These are phyloP conservation scores for Tagetes patula DNA, from an alignment of 129 eudicot genomes.

Conservation along the genomic window DNA sequence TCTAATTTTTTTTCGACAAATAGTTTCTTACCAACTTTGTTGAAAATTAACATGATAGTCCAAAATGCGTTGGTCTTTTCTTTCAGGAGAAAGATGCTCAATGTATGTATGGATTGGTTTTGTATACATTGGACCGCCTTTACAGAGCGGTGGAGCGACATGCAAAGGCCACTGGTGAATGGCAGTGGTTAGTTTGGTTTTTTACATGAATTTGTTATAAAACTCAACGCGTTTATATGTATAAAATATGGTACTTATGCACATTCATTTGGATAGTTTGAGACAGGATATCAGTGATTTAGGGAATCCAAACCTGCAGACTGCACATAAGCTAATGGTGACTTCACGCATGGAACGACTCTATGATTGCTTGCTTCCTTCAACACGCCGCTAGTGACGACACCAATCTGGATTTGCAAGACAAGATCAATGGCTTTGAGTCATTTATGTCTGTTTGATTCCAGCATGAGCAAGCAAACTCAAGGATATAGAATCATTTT, in stretches of 20 bases:
- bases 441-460: slow-evolving; percentile 2
- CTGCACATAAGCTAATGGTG: slow-evolving; percentile 59
- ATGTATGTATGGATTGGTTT: slow-evolving; percentile 75
- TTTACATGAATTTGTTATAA: not conserved
- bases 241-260: not conserved
- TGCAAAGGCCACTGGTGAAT: slow-evolving; percentile 89
- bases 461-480: not conserved
- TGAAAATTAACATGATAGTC: slow-evolving; percentile 4
- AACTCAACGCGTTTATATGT: slow-evolving; percentile 10
- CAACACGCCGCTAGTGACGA: slow-evolving; percentile 37
- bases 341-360: slow-evolving; percentile 69
- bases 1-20: not conserved
- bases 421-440: slow-evolving; percentile 9
- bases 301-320: slow-evolving; percentile 69
- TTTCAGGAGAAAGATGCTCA: slow-evolving; percentile 82
- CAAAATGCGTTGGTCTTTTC: not conserved
- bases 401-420: slow-evolving; percentile 11
- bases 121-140: slow-evolving; percentile 79
- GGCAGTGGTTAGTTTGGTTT: slow-evolving; percentile 69
- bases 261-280: slow-evolving; percentile 50
- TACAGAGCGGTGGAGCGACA: slow-evolving; percentile 83
- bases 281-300: slow-evolving; percentile 75
- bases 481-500: not conserved
- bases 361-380: slow-evolving; percentile 88
- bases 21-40: not conserved